Conservation (phyloP, 257 asterid species). For the Henckelia pumila region DNA sequence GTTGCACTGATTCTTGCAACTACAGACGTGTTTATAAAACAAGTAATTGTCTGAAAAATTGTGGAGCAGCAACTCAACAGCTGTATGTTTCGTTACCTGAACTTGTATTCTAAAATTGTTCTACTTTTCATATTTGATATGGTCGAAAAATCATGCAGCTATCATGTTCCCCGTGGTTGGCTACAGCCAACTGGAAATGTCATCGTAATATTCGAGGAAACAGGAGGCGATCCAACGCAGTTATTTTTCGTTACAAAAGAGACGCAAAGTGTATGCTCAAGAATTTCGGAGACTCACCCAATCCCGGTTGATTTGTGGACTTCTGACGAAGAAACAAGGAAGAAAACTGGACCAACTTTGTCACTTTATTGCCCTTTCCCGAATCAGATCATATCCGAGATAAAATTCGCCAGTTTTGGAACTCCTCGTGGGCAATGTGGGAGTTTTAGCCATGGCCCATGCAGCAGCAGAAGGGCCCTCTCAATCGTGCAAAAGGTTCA, state of each 20-base stretch:
- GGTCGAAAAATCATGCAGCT: slow-evolving; percentile 41
- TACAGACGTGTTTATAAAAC: slow-evolving; percentile 60
- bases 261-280: slow-evolving; percentile 55
- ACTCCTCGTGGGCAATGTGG: slow-evolving; percentile 85
- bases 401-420: slow-evolving; percentile 84
- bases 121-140: background rate
- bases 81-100: slow-evolving; percentile 65
- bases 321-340: slow-evolving; percentile 38
- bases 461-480: slow-evolving; percentile 62
- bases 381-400: slow-evolving; percentile 62
- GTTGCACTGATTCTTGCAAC: slow-evolving; percentile 62
- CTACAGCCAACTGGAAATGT: slow-evolving; percentile 57
- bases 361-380: slow-evolving; percentile 60
- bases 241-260: slow-evolving; percentile 66
- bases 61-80: slow-evolving; percentile 82
- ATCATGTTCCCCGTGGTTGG: slow-evolving; percentile 94
- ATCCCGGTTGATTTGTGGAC: slow-evolving; percentile 71
- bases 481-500: slow-evolving; percentile 62
- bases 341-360: slow-evolving; percentile 41
- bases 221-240: slow-evolving; percentile 80
- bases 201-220: slow-evolving; percentile 77
- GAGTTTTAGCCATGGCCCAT: slow-evolving; percentile 75
- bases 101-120: background rate
- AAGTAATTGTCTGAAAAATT: slow-evolving; percentile 59
- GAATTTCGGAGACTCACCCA: slow-evolving; percentile 71